Base-by-base conservation (phyloP, 495 filamentous ascomycete species). In the Annulohypoxylon stygium region DNA sequence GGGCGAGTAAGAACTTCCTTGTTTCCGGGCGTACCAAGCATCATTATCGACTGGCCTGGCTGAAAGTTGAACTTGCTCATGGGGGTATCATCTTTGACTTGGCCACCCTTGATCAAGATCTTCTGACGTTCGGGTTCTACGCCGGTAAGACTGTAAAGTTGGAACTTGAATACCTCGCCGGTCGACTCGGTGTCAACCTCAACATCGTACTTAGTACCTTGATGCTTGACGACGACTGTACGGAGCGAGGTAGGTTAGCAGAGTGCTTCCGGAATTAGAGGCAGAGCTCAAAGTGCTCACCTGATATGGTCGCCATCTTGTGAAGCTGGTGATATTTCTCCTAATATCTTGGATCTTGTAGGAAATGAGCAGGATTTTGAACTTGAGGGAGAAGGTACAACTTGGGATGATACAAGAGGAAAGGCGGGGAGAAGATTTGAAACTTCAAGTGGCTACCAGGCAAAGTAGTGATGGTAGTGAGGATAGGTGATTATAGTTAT, bases 51-150 rank as follows among this genome's bases (percentile, higher is more conserved):
- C 77, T 97, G 93, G 55, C 93, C 91, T 7, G 92, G 86, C 85
- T 97, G 98, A 69, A 96, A 87, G 62, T 90, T 91, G 67, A 98
- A 86, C 68, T 88, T 92, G 71, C 91, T 91, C 78, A 99, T 87
- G 54, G 92, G 91, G 41, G 93, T 91, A 71, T 98, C 96, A 91
- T 99, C 93, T 81, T 97, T 99, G 60, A 99, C 89, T 79, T 96
- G 93, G 61, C 93, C 93, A 74, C 95, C 94, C 82, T 97, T 98
- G 76, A 97, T 87, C 37, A 99, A 81, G 65, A 99, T 92, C 85
- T 98, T 98, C 80, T 98, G 97, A 45, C 95, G 91, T 47, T 96
- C 94, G 64, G 96, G 96, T 76, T 98, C 96, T 76, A 99, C 97
- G 60, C 93, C 93, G 23, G 96, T 99, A 10, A 99, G 83, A 60